These are phyloP conservation scores for Daldinia eschscholtzii DNA, from an alignment of 2,329 filamentous ascomycete species.

Conservation along the genomic window DNA sequence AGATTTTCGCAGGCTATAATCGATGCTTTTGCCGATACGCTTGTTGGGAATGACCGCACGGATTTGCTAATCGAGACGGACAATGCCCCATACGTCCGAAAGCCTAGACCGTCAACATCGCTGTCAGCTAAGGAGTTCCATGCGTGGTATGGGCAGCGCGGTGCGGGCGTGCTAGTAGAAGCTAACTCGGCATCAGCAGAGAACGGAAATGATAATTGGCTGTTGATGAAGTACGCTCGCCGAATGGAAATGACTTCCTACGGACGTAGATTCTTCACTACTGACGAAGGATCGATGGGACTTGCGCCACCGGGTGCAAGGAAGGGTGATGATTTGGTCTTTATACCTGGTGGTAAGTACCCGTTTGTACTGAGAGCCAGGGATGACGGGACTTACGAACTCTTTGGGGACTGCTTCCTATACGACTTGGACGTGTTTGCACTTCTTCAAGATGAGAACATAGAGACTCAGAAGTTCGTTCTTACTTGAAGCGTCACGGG, in stretches of 20 bases:
- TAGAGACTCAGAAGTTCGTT: constrained; percentile 21
- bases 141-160: constrained; percentile 26
- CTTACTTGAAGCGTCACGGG: neutral
- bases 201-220: neutral
- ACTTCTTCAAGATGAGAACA: constrained; percentile 12
- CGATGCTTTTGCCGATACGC: constrained; percentile 33
- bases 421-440: constrained; percentile 38
- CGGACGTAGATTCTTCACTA: constrained; percentile 33
- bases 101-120: constrained; percentile 16
- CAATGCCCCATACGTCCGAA: constrained; percentile 18
- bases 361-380: constrained; percentile 32
- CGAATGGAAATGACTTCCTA: constrained; percentile 30
- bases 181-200: neutral
- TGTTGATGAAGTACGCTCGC: constrained; percentile 18
- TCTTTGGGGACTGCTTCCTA: constrained; percentile 38
- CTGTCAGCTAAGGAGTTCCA: constrained; percentile 9
- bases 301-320: constrained; percentile 26
- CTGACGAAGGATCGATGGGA: constrained; percentile 35
- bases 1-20: constrained; percentile 24
- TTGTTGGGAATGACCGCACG: constrained; percentile 27
- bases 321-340: constrained; percentile 28
- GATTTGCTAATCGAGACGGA: constrained; percentile 29
- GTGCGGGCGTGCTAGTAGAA: constrained; percentile 15
- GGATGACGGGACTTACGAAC: constrained; percentile 22
- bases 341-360: constrained; percentile 34